Conservation (phyloP, 1,284 basidiomycete species). For the Apiotrichum mycotoxinovorans region DNA sequence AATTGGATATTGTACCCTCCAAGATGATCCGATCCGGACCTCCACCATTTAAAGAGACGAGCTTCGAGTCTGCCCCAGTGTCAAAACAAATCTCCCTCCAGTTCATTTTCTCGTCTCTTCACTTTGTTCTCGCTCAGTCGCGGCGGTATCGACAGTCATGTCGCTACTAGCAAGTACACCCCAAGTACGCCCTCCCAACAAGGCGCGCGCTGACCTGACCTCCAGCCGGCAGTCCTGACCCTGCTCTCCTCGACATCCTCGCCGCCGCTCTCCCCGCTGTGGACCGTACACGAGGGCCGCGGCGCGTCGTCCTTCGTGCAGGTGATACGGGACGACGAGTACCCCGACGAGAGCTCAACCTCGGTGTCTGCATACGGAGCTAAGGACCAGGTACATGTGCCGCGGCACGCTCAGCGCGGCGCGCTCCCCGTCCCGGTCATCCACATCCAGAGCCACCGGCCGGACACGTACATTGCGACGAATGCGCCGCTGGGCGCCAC, state of each 20-base stretch:
- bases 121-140: no score
- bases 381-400: slow-evolving; percentile 33
- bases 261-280: slow-evolving; percentile 61
- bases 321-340: slow-evolving; percentile 59
- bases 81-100: no score
- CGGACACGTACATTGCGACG: slow-evolving; percentile 66
- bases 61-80: no score
- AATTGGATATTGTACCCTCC: background rate
- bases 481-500: slow-evolving; percentile 59
- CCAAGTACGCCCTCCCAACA: slow-evolving; percentile 20
- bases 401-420: slow-evolving; percentile 46
- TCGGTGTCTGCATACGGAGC: no score
- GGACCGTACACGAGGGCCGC: slow-evolving; percentile 58
- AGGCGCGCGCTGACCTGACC: background rate
- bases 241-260: slow-evolving; percentile 72
- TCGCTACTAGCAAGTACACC: slow-evolving; percentile 25
- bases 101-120: no score
- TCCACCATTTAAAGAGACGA: background rate
- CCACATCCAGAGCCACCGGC: slow-evolving; percentile 76
- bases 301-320: slow-evolving; percentile 62
- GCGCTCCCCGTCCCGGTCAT: slow-evolving; percentile 60
- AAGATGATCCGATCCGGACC: background rate
- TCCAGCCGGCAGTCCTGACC: slow-evolving; percentile 64
- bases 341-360: slow-evolving; percentile 5
- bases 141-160: no score